These are phyloP conservation scores for Cercospora citrullina DNA, from an alignment of 2,329 filamentous ascomycete genomes.

Conservation along the genomic window DNA sequence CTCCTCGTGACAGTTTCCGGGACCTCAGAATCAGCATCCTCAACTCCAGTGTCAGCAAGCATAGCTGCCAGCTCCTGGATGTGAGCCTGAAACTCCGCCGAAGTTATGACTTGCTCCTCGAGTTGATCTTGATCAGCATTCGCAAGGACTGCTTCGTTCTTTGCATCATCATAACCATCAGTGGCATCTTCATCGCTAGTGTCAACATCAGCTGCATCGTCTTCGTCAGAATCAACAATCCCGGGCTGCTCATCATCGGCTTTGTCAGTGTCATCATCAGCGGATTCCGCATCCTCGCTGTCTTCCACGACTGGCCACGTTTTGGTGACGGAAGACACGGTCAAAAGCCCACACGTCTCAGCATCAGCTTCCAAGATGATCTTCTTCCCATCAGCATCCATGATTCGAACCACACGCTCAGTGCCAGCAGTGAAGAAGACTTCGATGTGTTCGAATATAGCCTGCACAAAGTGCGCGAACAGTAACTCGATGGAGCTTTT, in stretches of 20 bases:
- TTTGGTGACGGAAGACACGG: background rate
- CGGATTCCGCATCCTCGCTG: background rate
- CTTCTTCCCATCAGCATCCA: background rate
- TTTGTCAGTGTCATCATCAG: background rate
- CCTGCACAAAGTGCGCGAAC: conserved; percentile 14
- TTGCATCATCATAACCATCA: too few species aligned
- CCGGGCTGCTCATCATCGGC: background rate
- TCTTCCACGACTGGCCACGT: conserved; percentile 4
- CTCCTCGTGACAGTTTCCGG: background rate
- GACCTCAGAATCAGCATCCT: background rate
- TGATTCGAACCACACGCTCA: conserved; percentile 4
- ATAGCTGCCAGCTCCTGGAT: background rate
- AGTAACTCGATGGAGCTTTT: conserved; percentile 13
- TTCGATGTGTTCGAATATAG: conserved; percentile 12
- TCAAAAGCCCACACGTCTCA: background rate
- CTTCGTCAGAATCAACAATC: background rate
- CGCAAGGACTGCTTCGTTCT: background rate
- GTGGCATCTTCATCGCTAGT: background rate
- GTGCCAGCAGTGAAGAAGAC: conserved; percentile 6
- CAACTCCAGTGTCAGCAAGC: background rate
- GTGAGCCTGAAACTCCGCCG: background rate
- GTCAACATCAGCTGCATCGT: background rate
- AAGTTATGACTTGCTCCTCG: background rate
- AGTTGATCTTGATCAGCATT: background rate
- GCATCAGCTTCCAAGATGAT: conserved; percentile 6